Conservation (phyloP, 2,329 filamentous ascomycete genomes). For the Tolypocladium capitatum region DNA sequence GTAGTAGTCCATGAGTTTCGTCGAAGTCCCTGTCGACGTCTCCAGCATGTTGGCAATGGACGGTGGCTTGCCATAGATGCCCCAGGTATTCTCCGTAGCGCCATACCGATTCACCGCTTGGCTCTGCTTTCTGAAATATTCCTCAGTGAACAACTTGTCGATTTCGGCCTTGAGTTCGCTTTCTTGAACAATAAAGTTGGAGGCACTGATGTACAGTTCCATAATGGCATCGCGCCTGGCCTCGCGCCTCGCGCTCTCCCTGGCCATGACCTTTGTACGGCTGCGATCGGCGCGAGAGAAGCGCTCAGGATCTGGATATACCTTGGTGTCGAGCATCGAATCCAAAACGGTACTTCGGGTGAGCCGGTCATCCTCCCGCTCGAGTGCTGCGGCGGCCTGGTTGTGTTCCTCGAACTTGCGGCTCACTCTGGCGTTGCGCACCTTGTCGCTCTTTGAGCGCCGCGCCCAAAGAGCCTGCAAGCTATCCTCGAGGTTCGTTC, state of each 20-base stretch:
- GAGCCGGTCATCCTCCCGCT: slow-evolving; percentile 62
- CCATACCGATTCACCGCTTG: slow-evolving; percentile 16
- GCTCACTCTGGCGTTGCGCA: slow-evolving; percentile 24
- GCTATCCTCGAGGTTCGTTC: slow-evolving; percentile 59
- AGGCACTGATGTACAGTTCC: slow-evolving; percentile 79
- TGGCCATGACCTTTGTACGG: slow-evolving; percentile 29
- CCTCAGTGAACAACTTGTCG: slow-evolving; percentile 60
- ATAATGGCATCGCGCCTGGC: slow-evolving; percentile 61
- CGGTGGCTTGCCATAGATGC: slow-evolving; percentile 30
- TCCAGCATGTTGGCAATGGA: slow-evolving; percentile 32
- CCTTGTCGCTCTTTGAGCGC: slow-evolving; percentile 33
- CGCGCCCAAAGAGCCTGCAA: slow-evolving; percentile 56
- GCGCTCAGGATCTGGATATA: slow-evolving; percentile 49
- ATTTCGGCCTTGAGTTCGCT: slow-evolving; percentile 61
- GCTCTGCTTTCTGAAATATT: slow-evolving; percentile 32
- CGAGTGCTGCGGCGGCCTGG: slow-evolving; percentile 44
- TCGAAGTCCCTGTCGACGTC: slow-evolving; percentile 18
- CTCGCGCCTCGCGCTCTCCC: slow-evolving; percentile 34
- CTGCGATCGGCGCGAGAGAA: slow-evolving; percentile 38
- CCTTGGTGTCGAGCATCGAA: slow-evolving; percentile 31
- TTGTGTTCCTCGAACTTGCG: slow-evolving; percentile 34
- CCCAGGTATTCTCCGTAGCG: slow-evolving; percentile 38
- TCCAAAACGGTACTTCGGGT: slow-evolving; percentile 55
- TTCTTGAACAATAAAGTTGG: slow-evolving; percentile 75
- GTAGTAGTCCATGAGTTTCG: slow-evolving; percentile 21